Evolutionary conservation across 2,329 filamentous ascomycete species (phyloP), one percentile per base, ranked within the genome.

Genomic region (Fusarium pseudonygamai): DNA sequence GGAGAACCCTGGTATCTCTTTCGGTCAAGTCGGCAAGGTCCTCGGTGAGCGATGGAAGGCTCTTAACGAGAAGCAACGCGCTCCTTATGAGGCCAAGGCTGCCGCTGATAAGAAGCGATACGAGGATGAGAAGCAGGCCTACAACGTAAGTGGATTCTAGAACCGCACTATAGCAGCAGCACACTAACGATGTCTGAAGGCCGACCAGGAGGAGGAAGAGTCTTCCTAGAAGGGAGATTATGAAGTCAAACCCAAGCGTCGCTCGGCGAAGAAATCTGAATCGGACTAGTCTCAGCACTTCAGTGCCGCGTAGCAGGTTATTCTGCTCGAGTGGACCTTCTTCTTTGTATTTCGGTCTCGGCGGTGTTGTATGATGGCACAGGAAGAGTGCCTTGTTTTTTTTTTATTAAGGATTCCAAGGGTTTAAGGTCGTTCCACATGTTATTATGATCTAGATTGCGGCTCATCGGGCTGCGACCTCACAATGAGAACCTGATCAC

Each of bases 21-120:
- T 99, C 86, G 96, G 94, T 92, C 95, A 98, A 85, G 96, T 99
- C 80, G 96, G 96, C 87, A 98, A 98, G 91, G 89, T 96, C 80
- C 94, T 99, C 70, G 96, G 96, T 85, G 95, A 98, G 90, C 93
- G 93, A 87, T 99, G 96, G 96, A 99, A 99, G 94, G 93, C 92
- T 69, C 89, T 99, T 75, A 93, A 90, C 85, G 94, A 97, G 78
- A 94, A 96, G 89, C 94, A 98, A 85, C 95, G 96, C 80, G 87
- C 89, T 73, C 96, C 96, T 16, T 99, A 98, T 81, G 96, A 98
- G 86, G 93, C 94, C 83, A 98, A 98, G 92, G 96, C 96, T 82
- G 94, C 93, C 59, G 88, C 92, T 75, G 96, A 99, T 87, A 99
- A 98, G 94, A 97, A 98, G 92, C 93, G 96, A 72, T 99, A 98